Conservation (phyloP, 2,329 filamentous ascomycete genomes). For the Colletotrichum lentis region DNA sequence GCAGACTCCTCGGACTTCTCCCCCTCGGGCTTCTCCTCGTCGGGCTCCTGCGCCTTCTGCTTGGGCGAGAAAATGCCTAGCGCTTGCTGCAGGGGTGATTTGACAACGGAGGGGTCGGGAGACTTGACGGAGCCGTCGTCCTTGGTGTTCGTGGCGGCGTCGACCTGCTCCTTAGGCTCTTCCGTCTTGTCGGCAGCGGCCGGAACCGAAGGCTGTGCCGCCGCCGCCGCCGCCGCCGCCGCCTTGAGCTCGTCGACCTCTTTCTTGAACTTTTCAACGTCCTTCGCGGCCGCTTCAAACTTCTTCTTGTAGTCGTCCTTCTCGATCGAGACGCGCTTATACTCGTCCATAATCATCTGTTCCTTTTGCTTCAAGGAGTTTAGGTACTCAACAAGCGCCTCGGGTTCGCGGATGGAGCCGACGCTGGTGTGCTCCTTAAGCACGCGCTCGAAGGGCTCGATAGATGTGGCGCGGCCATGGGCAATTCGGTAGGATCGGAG, state of each 20-base stretch:
- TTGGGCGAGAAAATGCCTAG: conserved; percentile 60
- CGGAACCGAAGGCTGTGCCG: conserved; percentile 44
- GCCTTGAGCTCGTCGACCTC: conserved; percentile 63
- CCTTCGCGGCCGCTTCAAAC: conserved; percentile 71
- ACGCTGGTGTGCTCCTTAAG: conserved; percentile 92
- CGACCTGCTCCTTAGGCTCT: conserved; percentile 26
- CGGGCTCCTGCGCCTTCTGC: conserved; percentile 51
- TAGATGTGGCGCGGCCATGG: conserved; percentile 83
- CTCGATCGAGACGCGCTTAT: conserved; percentile 85
- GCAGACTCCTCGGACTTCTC: conserved; percentile 47
- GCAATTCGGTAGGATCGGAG: conserved; percentile 91
- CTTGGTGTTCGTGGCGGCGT: conserved; percentile 41
- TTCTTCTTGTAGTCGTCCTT: conserved; percentile 82
- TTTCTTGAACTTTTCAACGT: conserved; percentile 65
- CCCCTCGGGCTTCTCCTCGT: conserved; percentile 40
- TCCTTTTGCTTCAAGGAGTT: conserved; percentile 85
- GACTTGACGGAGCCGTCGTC: conserved; percentile 41
- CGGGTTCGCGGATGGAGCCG: conserved; percentile 85
- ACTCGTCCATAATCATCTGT: conserved; percentile 92
- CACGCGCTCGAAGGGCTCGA: conserved; percentile 92
- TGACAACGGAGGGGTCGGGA: conserved; percentile 46
- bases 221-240: conserved; percentile 35
- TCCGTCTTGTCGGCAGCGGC: conserved; percentile 45
- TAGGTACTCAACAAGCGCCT: conserved; percentile 86
- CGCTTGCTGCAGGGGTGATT: conserved; percentile 59